A percentile compares a stretch with the other conserved stretches of the same genome.
Conservation (phyloP, 2,329 filamentous ascomycete species). For the Stemphylium beticola region DNA sequence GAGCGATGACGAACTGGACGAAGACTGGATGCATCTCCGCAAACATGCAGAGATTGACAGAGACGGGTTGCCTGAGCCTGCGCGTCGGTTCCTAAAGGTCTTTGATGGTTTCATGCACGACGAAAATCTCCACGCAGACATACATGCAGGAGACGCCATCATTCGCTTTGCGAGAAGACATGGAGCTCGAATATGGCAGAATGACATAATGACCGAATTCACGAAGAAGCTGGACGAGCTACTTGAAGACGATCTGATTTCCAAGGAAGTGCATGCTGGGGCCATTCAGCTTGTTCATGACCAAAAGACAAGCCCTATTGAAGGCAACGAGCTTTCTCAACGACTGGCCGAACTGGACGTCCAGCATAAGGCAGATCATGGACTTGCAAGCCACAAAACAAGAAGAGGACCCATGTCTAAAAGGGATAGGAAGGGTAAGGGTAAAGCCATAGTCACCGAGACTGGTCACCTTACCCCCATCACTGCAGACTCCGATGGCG, state of each 20-base stretch:
- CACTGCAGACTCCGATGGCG: conserved; percentile 21
- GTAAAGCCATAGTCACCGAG: conserved; percentile 11
- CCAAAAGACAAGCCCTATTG: neutral
- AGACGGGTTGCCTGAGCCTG: conserved; percentile 12
- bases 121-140: conserved; percentile 45
- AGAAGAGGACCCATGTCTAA: neutral
- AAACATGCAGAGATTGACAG: conserved; percentile 31
- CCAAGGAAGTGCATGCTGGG: conserved; percentile 21
- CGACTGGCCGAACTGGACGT: conserved; percentile 6
- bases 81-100: conserved; percentile 44
- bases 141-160: conserved; percentile 46
- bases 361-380: neutral
- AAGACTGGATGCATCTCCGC: conserved; percentile 45
- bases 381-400: too few species aligned
- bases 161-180: conserved; percentile 48
- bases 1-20: conserved; percentile 53
- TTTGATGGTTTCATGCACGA: conserved; percentile 48
- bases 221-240: conserved; percentile 43
- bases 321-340: conserved; percentile 7
- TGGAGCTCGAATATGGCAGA: conserved; percentile 24
- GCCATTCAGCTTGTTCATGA: conserved; percentile 20
- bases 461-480: conserved; percentile 20
- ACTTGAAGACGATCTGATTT: conserved; percentile 35
- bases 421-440: conserved; percentile 12
- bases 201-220: conserved; percentile 34